phyloP scores from a whole-genome alignment of 345 rosid species.

The Laguncularia racemosa region DNA sequence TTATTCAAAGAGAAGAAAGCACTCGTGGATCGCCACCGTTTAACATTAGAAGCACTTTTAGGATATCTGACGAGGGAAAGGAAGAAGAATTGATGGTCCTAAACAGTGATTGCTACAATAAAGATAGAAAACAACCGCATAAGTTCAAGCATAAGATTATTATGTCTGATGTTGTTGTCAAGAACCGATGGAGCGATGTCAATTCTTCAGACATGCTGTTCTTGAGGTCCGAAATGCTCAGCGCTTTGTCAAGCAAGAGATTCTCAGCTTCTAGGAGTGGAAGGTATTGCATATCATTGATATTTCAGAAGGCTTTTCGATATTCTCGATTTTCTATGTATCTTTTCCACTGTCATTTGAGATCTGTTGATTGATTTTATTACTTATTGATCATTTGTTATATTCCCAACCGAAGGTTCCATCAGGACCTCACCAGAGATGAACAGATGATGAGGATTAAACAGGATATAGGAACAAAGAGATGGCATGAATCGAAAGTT shows the following conservation, averaged over 20 bases:
- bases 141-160: conserved; percentile 39
- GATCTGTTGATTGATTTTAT: no score
- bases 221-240: conserved; percentile 35
- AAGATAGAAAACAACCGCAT: conserved; percentile 14
- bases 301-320: not conserved
- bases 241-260: conserved; percentile 18
- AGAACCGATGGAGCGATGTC: conserved; percentile 44
- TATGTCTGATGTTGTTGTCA: conserved; percentile 29
- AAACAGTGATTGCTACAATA: not conserved
- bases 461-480: conserved; percentile 35
- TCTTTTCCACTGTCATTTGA: no score
- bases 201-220: conserved; percentile 41
- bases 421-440: conserved; percentile 2
- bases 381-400: no score
- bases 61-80: not conserved
- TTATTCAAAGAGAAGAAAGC: conserved; percentile 26
- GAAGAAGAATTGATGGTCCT: conserved; percentile 12
- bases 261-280: conserved; percentile 14
- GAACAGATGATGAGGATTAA: conserved; percentile 17
- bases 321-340: no score
- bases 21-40: conserved; percentile 16
- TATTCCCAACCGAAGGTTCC: no score
- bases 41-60: conserved; percentile 9
- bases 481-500: conserved; percentile 19
- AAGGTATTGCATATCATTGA: not conserved